Evolutionary conservation across 257 asterid species (phyloP).

Genomic region (Anisodus tanguticus): DNA sequence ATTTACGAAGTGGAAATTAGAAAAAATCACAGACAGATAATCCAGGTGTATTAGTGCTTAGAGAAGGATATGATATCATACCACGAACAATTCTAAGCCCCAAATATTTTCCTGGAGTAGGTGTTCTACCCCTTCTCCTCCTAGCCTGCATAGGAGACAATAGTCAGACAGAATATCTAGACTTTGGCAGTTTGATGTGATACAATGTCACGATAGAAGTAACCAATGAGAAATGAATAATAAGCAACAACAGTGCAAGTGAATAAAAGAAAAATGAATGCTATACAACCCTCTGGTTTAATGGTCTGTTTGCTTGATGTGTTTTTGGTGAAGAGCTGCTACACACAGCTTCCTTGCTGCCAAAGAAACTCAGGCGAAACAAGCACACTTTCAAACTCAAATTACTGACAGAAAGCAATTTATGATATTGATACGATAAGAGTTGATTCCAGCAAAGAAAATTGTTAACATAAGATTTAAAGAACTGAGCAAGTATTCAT

Average conservation of each 20-base stretch:
- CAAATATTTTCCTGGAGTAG: slow-evolving; percentile 89
- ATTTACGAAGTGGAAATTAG: not conserved
- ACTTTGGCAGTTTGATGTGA: not conserved
- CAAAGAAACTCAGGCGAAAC: slow-evolving; percentile 69
- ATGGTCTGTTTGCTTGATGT: slow-evolving; percentile 73
- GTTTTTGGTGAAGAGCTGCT: slow-evolving; percentile 94
- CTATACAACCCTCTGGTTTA: slow-evolving; percentile 86
- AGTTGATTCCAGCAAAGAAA: not conserved
- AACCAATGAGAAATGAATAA: not conserved
- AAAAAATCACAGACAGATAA: not conserved
- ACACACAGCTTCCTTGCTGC: slow-evolving; percentile 90
- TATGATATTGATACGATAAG: not conserved
- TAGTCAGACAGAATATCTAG: not conserved
- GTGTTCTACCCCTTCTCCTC: slow-evolving; percentile 88
- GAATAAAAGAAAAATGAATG: slow-evolving; percentile 66
- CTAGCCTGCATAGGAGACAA: slow-evolving; percentile 60
- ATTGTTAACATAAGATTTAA: not conserved
- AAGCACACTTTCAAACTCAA: slow-evolving; percentile 47
- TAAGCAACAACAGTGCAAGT: not conserved
- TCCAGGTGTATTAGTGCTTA: not conserved
- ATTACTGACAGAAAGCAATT: slow-evolving; percentile 2
- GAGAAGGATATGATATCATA: slow-evolving; percentile 38
- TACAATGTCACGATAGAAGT: not conserved
- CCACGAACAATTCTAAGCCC: slow-evolving; percentile 66
- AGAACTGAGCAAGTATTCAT: not conserved